A percentile compares a stretch with the other conserved stretches of the same genome.
Conservation (phyloP, 257 asterid genomes). For the Scutellaria minor region DNA sequence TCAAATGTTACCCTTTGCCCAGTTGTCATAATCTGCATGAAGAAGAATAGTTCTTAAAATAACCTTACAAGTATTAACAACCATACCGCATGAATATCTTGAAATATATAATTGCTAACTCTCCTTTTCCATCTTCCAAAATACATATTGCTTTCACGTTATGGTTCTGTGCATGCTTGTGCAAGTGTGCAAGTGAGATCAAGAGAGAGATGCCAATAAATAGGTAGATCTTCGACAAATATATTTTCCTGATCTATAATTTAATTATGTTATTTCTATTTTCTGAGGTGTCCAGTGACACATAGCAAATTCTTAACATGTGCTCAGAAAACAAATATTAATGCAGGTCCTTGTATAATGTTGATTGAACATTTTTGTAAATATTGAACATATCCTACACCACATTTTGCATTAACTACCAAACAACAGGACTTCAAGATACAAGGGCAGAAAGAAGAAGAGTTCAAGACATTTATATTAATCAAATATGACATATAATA, state of each 20-base stretch:
- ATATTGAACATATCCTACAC: conserved; percentile 1
- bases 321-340: background rate
- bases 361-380: background rate
- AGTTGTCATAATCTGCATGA: conserved; percentile 77
- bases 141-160: background rate
- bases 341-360: background rate
- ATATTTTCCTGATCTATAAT: conserved; percentile 18
- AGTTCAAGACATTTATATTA: conserved; percentile 22
- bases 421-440: conserved; percentile 18
- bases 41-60: conserved; percentile 14
- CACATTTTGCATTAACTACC: background rate
- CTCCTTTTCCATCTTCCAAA: background rate
- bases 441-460: conserved; percentile 18
- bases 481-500: background rate
- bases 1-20: conserved; percentile 92
- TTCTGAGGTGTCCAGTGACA: conserved; percentile 12
- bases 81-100: background rate
- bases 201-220: conserved; percentile 9
- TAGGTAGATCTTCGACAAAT: conserved; percentile 17
- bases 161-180: conserved; percentile 14
- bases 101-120: too few relatives aligned
- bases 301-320: conserved; percentile 13
- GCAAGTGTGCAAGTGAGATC: conserved; percentile 18
- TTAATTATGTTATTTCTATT: conserved; percentile 22
- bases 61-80: conserved; percentile 24